Evolutionary conservation across 140 eudicot genomes (phyloP), one percentile per base, ranked within the genome.

Genomic region (Flaveria floridana): DNA sequence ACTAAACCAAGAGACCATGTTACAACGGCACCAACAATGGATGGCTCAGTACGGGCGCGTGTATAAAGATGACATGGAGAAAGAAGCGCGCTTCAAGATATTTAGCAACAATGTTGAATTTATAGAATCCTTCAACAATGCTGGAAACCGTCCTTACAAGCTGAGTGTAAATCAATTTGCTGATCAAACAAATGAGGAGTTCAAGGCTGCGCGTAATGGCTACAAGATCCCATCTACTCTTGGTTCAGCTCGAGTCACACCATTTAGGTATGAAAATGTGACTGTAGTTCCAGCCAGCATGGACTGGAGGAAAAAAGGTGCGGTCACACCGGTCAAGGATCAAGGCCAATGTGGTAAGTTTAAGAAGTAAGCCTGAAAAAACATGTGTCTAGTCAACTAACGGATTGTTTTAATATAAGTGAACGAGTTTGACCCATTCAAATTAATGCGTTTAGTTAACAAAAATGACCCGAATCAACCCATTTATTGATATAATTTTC

Each of bases 131-230:
- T 82, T 85, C 72, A 82, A 79, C 20, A 69, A 41, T 25, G 80
- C 30, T 10, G 82, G 44, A 3, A 37, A 12, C 52, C 62, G 53
- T 4, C 48, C 67, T 37, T 82, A 76, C 47, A 79, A 68, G 57
- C 41, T 85, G 19, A 68, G 58, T 7, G 61, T 78, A n/a, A 83
- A 83, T 15, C 8, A 52, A 7, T 83, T 86, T 71, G 87, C 90
- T 0, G 90, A 86, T 71, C 64, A 74, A 25, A 83, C 85, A 10
- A 78, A 86, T 14, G 80, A 80, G 12, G 87, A 86, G 42, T 86
- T 83, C 52, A 41, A 19, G 46, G 76, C 80, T 48, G 18, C 51
- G 21, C 76, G 57, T 73, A 66, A 76, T 0, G 76, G 81, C n/a
- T 71, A 44, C 66, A 65, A 59, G 76, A 26, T n/a, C 53, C 57